Evolutionary conservation across 352 stramenopile genomes (phyloP), one percentile per base, ranked within the genome.

Genomic region (Bremia lactucae): DNA sequence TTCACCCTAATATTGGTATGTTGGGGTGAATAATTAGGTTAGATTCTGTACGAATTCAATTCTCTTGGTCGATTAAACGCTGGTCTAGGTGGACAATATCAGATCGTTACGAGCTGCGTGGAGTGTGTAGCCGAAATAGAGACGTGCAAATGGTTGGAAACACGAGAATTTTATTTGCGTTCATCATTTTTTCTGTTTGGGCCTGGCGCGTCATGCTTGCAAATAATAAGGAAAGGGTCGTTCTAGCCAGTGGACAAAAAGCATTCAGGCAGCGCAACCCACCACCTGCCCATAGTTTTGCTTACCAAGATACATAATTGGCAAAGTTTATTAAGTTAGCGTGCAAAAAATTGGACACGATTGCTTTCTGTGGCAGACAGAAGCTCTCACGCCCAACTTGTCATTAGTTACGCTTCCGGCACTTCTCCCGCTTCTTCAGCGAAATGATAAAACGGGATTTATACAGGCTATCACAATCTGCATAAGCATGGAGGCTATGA

Each of bases 321-420:
- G 95, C 21, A 98, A 98, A 61, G 73, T 97, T 15, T 79, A n/a
- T n/a, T n/a, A 63, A 15, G 74, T 95, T 23, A 67, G 73, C 21
- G 79, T 97, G 14, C 49, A 81, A 4, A 61, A 78, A 6, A 65
- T 94, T 4, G 67, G 72, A 31, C 85, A 97, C 16, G 94, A 98
- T 85, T 98, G 61, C 62, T 99, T 16, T 97, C 93, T 0, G 58
- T 99, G 24, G 95, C 97, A 0, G 96, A 94, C 96, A 99, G 65
- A 99, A 98, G 62, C 79, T 98, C 44, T 97, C 43, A 95, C 91
- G 4, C 95, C 96, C 4, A 98, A 98, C n/a, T n/a, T n/a, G n/a
- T n/a, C n/a, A n/a, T n/a, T n/a, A n/a, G n/a, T n/a, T n/a, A n/a
- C n/a, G n/a, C n/a, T n/a, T n/a, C n/a, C n/a, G n/a, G n/a, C n/a